phyloP scores from a whole-genome alignment of 148 eudicot species.

The Heliosperma pusillum region DNA sequence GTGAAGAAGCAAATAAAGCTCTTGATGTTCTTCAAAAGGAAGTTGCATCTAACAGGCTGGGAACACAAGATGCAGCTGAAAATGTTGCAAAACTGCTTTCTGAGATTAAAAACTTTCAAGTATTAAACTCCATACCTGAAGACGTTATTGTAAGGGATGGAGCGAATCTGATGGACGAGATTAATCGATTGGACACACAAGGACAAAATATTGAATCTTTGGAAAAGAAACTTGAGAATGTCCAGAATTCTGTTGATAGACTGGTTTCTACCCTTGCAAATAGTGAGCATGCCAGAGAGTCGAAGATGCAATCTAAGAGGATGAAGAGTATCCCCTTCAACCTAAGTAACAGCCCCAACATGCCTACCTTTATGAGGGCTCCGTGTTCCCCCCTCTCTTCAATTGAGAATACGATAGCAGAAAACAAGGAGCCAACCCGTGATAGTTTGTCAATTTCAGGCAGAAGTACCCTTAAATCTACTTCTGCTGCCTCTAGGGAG shows the following conservation, averaged over 20 bases:
- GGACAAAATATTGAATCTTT: conserved; percentile 60
- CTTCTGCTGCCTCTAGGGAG: conserved; percentile 49
- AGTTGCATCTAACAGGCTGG: conserved; percentile 66
- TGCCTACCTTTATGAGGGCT: conserved; percentile 65
- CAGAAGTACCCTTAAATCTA: conserved; percentile 34
- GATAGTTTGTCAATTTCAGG: conserved; percentile 32
- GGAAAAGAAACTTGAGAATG: conserved; percentile 90
- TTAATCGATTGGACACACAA: conserved; percentile 61
- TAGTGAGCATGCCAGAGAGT: conserved; percentile 50
- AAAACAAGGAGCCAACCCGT: conserved; percentile 27
- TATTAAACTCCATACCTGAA: conserved; percentile 42
- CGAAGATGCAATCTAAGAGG: conserved; percentile 50
- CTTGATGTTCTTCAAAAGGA: conserved; percentile 86
- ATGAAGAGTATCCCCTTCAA: conserved; percentile 58
- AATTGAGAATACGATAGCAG: conserved; percentile 58
- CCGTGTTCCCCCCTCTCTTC: conserved; percentile 81
- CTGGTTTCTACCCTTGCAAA: conserved; percentile 50
- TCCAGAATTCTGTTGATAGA: conserved; percentile 72
- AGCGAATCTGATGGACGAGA: conserved; percentile 75
- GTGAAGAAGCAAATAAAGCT: conserved; percentile 94
- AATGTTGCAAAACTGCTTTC: conserved; percentile 71
- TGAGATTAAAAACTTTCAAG: conserved; percentile 70
- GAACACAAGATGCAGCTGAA: conserved; percentile 74
- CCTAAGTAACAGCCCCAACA: conserved; percentile 57
- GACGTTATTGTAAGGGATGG: conserved; percentile 49